A percentile compares a stretch with the other conserved stretches of the same genome.
These are phyloP conservation scores for Sclerotinia spermophila DNA, from an alignment of 2,329 filamentous ascomycete genomes.

Conservation along the genomic window DNA sequence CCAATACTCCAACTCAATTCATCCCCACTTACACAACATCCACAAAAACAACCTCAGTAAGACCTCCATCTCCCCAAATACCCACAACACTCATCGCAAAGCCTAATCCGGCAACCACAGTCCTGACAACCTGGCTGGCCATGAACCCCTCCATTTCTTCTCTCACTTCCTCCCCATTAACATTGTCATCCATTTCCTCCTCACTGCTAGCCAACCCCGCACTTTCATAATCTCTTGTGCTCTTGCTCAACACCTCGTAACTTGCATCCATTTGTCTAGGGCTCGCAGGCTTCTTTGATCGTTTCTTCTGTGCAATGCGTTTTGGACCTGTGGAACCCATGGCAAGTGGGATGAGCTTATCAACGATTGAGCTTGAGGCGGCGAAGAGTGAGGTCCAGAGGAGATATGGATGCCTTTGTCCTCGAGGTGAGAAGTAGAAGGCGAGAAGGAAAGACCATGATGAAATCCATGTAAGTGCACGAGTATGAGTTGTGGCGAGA, in stretches of 20 bases:
- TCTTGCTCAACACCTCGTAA: constrained; percentile 61
- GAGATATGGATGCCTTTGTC: constrained; percentile 81
- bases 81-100: constrained; percentile 61
- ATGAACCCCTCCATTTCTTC: constrained; percentile 53
- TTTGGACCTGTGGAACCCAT: neutral
- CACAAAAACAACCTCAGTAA: constrained; percentile 31
- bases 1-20: neutral
- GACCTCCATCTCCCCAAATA: constrained; percentile 62
- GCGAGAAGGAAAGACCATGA: constrained; percentile 71
- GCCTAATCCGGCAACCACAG: constrained; percentile 51
- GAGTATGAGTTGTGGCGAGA: constrained; percentile 61
- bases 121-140: constrained; percentile 52
- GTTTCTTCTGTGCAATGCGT: constrained; percentile 27
- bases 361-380: constrained; percentile 47
- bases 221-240: constrained; percentile 46
- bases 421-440: constrained; percentile 70
- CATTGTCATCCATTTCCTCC: constrained; percentile 43
- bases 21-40: constrained; percentile 6
- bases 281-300: constrained; percentile 20
- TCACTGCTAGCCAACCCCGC: constrained; percentile 44
- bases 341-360: constrained; percentile 28
- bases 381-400: constrained; percentile 76
- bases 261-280: constrained; percentile 57
- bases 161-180: constrained; percentile 62
- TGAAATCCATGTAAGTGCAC: constrained; percentile 65